Evolutionary conservation across 768 basidiomycete genomes (phyloP).

Genomic region (Phaeolepiota aurea): DNA sequence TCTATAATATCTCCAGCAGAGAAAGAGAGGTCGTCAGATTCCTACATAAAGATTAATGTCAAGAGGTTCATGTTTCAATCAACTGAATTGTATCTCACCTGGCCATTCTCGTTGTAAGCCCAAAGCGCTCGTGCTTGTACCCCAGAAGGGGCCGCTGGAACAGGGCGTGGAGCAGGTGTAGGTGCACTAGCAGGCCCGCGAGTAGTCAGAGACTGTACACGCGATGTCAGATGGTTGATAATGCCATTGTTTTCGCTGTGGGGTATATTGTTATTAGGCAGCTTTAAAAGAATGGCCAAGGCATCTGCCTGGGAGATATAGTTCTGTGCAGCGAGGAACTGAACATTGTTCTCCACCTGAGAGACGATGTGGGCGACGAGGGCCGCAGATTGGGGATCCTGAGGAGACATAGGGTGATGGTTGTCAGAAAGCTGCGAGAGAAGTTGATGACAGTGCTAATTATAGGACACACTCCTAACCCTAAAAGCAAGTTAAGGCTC

Average conservation of each 20-base stretch:
- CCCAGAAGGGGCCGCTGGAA: slow-evolving; percentile 11
- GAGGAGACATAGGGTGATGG: slow-evolving; percentile 22
- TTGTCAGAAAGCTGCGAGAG: background rate
- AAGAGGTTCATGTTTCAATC: slow-evolving; percentile 2
- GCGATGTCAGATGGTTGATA: slow-evolving; percentile 11
- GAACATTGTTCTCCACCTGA: slow-evolving; percentile 47
- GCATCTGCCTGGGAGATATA: slow-evolving; percentile 45
- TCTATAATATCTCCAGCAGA: slow-evolving; percentile 68
- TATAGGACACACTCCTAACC: background rate
- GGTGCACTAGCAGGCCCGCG: slow-evolving; percentile 7
- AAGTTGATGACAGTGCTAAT: background rate
- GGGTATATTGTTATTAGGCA: slow-evolving; percentile 21
- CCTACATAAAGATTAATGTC: slow-evolving; percentile 30
- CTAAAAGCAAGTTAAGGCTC: background rate
- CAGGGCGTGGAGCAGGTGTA: slow-evolving; percentile 8
- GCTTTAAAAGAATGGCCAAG: slow-evolving; percentile 37
- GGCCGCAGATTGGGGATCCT: slow-evolving; percentile 29
- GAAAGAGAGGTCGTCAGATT: slow-evolving; percentile 77
- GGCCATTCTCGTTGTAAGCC: slow-evolving; percentile 56
- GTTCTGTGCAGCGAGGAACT: slow-evolving; percentile 48
- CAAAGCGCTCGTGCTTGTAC: slow-evolving; percentile 50
- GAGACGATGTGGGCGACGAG: slow-evolving; percentile 52
- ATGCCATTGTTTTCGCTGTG: slow-evolving; percentile 6
- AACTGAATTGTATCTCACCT: too few species aligned
- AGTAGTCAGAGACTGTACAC: slow-evolving; percentile 11